These are phyloP conservation scores for Helminthosporium solani DNA, from an alignment of 2,329 filamentous ascomycete genomes.

Conservation along the genomic window DNA sequence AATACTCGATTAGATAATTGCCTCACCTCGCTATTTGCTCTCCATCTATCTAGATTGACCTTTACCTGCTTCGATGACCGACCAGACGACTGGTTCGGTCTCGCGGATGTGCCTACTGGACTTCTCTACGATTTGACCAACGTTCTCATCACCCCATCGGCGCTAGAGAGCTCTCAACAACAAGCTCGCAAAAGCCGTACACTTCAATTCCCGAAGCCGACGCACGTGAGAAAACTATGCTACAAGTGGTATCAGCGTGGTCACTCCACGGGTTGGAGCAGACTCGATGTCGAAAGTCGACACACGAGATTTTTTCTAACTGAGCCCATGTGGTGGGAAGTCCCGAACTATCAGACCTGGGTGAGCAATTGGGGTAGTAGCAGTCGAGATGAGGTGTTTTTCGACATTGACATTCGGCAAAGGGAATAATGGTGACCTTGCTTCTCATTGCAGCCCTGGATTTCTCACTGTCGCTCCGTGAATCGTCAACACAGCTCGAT, in stretches of 20 bases:
- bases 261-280: neutral
- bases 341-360: neutral
- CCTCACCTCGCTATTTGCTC: constrained; percentile 3
- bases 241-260: constrained; percentile 3
- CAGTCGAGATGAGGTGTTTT: constrained; percentile 3
- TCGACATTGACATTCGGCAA: neutral
- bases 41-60: constrained; percentile 3
- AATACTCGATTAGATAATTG: constrained; percentile 1
- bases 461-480: too few relatives aligned
- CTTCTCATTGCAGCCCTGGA: neutral
- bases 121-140: constrained; percentile 6
- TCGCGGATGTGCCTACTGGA: constrained; percentile 1
- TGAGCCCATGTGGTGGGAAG: constrained; percentile 3
- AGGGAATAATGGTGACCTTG: neutral
- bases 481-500: too few relatives aligned
- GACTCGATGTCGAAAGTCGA: neutral
- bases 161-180: neutral
- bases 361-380: constrained; percentile 9
- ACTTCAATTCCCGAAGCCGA: neutral
- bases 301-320: constrained; percentile 7
- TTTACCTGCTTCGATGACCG: constrained; percentile 5
- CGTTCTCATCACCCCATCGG: neutral
- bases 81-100: neutral
- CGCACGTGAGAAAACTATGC: constrained; percentile 2
- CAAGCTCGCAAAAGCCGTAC: neutral